phyloP scores from a whole-genome alignment of 2,329 filamentous ascomycete genomes.

The Ceratocystiopsis brevicomis region DNA sequence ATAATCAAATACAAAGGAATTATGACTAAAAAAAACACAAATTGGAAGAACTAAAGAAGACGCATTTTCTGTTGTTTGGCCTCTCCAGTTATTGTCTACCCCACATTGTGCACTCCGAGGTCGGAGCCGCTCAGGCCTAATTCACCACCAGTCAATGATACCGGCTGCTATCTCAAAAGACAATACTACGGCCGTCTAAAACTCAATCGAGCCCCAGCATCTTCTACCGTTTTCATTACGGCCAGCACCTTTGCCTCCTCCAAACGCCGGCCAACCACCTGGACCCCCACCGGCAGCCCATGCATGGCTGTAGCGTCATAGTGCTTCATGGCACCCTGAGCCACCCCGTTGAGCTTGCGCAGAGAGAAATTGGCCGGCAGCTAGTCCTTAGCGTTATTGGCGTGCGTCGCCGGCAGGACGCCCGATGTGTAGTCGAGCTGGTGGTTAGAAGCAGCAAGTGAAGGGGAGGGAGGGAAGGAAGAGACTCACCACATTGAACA shows the following conservation, averaged over 20 bases:
- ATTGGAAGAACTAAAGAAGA: too few species aligned
- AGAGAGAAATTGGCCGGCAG: constrained; percentile 42
- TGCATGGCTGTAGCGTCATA: constrained; percentile 74
- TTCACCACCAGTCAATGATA: too few species aligned
- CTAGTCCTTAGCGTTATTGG: constrained; percentile 49
- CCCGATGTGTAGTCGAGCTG: constrained; percentile 73
- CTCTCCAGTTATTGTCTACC: too few species aligned
- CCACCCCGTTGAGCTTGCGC: constrained; percentile 56
- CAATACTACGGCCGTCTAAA: too few species aligned
- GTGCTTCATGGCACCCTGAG: constrained; percentile 64
- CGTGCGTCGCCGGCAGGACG: constrained; percentile 68
- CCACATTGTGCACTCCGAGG: too few species aligned
- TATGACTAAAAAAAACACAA: too few species aligned
- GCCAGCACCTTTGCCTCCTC: constrained; percentile 79
- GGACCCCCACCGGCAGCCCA: constrained; percentile 69
- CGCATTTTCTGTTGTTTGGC: too few species aligned
- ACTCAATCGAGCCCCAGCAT: constrained; percentile 36
- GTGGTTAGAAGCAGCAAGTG: not conserved
- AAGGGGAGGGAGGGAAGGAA: constrained; percentile 5
- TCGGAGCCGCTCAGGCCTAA: too few species aligned
- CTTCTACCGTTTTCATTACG: constrained; percentile 61
- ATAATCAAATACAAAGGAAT: too few species aligned
- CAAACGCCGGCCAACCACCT: constrained; percentile 60
- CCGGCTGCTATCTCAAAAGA: too few species aligned
- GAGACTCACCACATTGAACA: constrained; percentile 61